A percentile compares a stretch with the other conserved stretches of the same genome.
Evolutionary conservation across 1,284 basidiomycete genomes (phyloP).

Genomic region (Phaffia rhodozyma): DNA sequence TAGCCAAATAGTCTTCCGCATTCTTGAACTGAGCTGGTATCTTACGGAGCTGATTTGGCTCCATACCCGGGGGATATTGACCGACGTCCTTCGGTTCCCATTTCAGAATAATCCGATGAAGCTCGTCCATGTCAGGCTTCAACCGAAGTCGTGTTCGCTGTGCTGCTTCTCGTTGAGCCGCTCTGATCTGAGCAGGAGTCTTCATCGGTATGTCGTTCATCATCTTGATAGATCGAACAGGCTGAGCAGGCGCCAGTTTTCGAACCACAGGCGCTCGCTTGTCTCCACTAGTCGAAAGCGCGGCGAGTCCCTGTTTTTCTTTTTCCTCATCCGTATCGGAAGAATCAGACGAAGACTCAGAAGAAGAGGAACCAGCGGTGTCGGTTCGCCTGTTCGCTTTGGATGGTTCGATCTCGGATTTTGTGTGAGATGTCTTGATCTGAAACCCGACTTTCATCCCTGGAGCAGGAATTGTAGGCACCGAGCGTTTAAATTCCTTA

Average conservation of each 20-base stretch:
- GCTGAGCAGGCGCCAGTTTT: conserved; percentile 42
- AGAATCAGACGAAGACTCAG: conserved; percentile 35
- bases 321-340: conserved; percentile 48
- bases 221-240: conserved; percentile 53
- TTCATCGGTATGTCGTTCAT: conserved; percentile 43
- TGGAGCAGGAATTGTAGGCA: background rate
- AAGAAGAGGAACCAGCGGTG: conserved; percentile 32
- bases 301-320: conserved; percentile 44
- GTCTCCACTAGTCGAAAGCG: conserved; percentile 44
- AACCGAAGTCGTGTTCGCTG: conserved; percentile 56
- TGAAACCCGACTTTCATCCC: conserved; percentile 13
- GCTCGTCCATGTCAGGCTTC: conserved; percentile 64
- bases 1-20: conserved; percentile 55
- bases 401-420: conserved; percentile 18
- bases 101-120: conserved; percentile 69
- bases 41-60: conserved; percentile 30
- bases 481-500: background rate
- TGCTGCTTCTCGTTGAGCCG: conserved; percentile 49
- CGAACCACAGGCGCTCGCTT: conserved; percentile 44
- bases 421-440: background rate
- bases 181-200: conserved; percentile 29
- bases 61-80: conserved; percentile 45
- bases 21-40: conserved; percentile 57
- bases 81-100: conserved; percentile 73
- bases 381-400: conserved; percentile 17